A percentile compares a stretch with the other conserved stretches of the same genome.
Evolutionary conservation across 768 basidiomycete species (phyloP).

Genomic region (Gloeopeniophorella convolvens): DNA sequence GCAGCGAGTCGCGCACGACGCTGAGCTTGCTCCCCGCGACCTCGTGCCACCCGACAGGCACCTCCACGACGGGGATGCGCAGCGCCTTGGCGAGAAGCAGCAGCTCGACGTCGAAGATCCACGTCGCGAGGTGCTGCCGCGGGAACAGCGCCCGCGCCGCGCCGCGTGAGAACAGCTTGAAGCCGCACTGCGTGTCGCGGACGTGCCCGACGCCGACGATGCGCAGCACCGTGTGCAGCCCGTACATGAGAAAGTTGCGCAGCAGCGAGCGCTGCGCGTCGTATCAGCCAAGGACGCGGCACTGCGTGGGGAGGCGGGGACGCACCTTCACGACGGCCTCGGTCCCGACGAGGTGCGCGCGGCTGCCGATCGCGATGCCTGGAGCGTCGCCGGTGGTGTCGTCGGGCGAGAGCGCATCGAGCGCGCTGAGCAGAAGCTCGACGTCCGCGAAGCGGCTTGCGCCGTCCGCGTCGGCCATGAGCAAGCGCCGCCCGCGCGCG

Average conservation of each 20-base stretch:
- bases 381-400: slow-evolving; percentile 45
- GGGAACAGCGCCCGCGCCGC: slow-evolving; percentile 84
- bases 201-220: slow-evolving; percentile 88
- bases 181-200: slow-evolving; percentile 94
- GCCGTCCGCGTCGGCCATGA: slow-evolving; percentile 95
- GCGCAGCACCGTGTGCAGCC: slow-evolving; percentile 81
- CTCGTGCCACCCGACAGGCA: slow-evolving; percentile 90
- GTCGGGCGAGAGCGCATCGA: slow-evolving; percentile 53
- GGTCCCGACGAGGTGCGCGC: slow-evolving; percentile 88
- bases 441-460: slow-evolving; percentile 86
- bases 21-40: slow-evolving; percentile 89
- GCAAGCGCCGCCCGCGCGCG: slow-evolving; percentile 63
- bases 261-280: slow-evolving; percentile 67
- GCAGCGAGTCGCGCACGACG: slow-evolving; percentile 75
- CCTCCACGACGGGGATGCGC: slow-evolving; percentile 74
- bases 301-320: background rate
- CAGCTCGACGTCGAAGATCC: slow-evolving; percentile 97
- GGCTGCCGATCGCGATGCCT: slow-evolving; percentile 72
- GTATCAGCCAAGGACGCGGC: background rate
- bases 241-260: slow-evolving; percentile 92
- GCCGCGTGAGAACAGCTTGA: slow-evolving; percentile 87
- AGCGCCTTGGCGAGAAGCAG: slow-evolving; percentile 77
- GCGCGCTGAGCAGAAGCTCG: slow-evolving; percentile 66
- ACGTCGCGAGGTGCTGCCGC: slow-evolving; percentile 76
- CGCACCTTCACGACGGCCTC: slow-evolving; percentile 90